Base-by-base conservation (phyloP, 2,329 filamentous ascomycete species). In the Colletotrichum sp. region DNA sequence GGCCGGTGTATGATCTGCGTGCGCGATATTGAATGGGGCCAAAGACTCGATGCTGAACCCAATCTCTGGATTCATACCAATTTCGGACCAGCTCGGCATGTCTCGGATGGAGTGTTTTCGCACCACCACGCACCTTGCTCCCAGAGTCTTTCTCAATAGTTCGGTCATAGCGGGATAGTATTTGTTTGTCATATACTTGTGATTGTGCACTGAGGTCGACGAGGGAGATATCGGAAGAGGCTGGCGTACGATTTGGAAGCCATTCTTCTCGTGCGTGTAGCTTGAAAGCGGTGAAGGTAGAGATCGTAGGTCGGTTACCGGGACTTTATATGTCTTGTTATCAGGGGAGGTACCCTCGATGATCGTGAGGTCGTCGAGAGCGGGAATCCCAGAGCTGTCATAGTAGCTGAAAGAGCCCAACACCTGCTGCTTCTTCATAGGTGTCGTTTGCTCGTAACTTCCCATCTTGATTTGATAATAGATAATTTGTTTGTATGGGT, bases 81-180 rank as follows among this genome's bases (percentile, higher is more conserved):
- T 32, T 2, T 36, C 18, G 13, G 26, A 38, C 70, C 70, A 72
- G 32, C 26, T 30, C 12, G 70, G 62, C 7, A 72, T 72, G 12
- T 72, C 70, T 5, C 70, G 70, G 13, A 72, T 34, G 26, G 70
- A 72, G 28, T 72, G 63, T 18, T 72, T 72, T 16, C 70, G 70
- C 5, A 72, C 70, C 10, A 68, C 34, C n/a, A 48, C 63, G 55
- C 34, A 68, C 10, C 63, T 64, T 3, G 36, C 70, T 7, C 63
- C 70, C 26, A 73, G 63, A 2, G 52, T 52, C 18, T 28, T 36
- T 28, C 34, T 73, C 34, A 69, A 14, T 12, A 73, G 24, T 3
- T 55, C 28, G 7, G 70, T 73, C 70, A 73, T 73, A 6, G 55
- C 36, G 24, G 70, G 70, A 30, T 69, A 73, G 55, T 73, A 73